Evolutionary conservation across 2,329 filamentous ascomycete species (phyloP), one percentile per base, ranked within the genome.

Genomic region (Epichloe festucae): DNA sequence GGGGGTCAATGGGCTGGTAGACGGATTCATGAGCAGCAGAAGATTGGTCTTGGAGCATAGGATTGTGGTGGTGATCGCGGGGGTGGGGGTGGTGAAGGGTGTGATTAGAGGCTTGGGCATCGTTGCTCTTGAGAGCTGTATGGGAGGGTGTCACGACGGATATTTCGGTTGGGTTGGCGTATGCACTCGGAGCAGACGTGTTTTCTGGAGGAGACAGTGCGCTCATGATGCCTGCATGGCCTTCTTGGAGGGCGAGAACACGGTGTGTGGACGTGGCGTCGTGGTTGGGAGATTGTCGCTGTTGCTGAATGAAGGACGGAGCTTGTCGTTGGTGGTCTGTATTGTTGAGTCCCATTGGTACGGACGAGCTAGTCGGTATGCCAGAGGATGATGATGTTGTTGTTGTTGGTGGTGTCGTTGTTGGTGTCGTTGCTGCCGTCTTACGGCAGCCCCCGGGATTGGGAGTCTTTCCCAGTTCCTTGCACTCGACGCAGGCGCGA

Each of bases 401-500:
- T 6, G 35, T 17, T 15, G 40, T 17, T 17, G n/a, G 42, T 31
- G 27, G 17, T 10, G 41, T 39, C 2, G 46, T 23, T 11, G 35
- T 5, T 15, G 40, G 21, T 31, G 27, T 19, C 8, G 41, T 39
- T 23, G 50, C 50, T 23, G 48, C 14, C 19, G 27, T 23, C 51
- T 60, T 63, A 27, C 59, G 56, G 31, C 56, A 57, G 12, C 60
- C 62, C 1, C 62, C 23, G 63, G 3, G 57, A 46, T 61, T 64
- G 23, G 69, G 65, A 35, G 76, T 72, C 65, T 87, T 87, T 55
- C 81, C 77, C 39, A 79, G 72, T 61, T 95, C 89, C 69, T 91
- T 95, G 72, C 91, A 97, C 64, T 95, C 84, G 7, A 78, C 71
- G 68, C 93, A 98, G 61, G 93, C 91, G 60, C 87, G 85, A 68